Conservation (phyloP, 2,329 filamentous ascomycete species). For the Ceratocystis destructans region DNA sequence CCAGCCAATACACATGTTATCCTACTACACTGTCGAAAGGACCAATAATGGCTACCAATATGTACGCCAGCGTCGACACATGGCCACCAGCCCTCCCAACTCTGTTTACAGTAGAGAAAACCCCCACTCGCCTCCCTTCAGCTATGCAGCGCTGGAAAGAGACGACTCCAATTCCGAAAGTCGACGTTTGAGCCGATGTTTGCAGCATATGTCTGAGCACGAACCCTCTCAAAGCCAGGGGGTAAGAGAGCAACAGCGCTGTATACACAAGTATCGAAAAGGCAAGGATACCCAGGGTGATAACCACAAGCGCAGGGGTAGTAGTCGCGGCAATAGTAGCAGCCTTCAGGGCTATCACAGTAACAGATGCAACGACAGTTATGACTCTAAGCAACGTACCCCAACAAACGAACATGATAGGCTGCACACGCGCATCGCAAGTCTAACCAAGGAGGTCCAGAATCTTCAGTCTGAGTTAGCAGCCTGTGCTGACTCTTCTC, state of each 20-base stretch:
- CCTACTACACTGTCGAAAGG: conserved; percentile 4
- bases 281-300: background rate
- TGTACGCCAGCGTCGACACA: conserved; percentile 5
- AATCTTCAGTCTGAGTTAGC: background rate
- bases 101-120: background rate
- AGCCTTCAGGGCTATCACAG: background rate
- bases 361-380: background rate
- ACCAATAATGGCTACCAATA: conserved; percentile 4
- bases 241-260: background rate
- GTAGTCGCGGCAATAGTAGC: background rate
- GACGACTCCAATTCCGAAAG: background rate
- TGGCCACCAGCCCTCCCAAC: background rate
- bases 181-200: background rate
- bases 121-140: background rate
- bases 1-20: background rate
- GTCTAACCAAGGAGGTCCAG: background rate
- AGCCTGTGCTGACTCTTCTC: background rate
- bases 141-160: background rate
- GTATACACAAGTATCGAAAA: background rate
- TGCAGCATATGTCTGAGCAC: background rate
- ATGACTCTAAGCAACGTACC: background rate
- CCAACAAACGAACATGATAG: background rate
- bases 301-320: background rate
- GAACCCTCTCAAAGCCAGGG: background rate
- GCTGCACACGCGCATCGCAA: background rate